Base-by-base conservation (phyloP, 2,329 filamentous ascomycete species). In the Beauveria pseudobassiana region DNA sequence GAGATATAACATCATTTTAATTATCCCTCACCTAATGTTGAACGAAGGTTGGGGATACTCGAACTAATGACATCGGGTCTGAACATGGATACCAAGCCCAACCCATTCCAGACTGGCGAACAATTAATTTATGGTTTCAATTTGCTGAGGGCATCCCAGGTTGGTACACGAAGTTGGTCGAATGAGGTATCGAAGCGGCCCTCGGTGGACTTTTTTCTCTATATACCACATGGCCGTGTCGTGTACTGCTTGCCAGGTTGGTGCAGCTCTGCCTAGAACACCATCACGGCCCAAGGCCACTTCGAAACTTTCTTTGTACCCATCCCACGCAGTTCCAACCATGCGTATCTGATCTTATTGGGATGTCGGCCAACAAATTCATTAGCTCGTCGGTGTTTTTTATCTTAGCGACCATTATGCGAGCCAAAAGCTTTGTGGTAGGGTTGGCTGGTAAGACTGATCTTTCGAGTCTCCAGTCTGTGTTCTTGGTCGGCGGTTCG, bases 271-370 rank as follows among this genome's bases (percentile, higher is more conserved):
- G 6, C 72, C 72, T n/a, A 78, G 59, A 7, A 66, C 69, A 38
- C 70, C 71, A 0, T 59, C 59, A 64, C 76, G 72, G 9, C 61
- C 58, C 55, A 67, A 20, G 9, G 74, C 58, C 5, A 18, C 62
- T 59, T 71, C 63, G 38, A 78, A 63, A 3, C 75, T 76, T 64
- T 80, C 76, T 62, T 62, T 73, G 70, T 3, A 78, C 72, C 77
- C 76, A 80, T 0, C 28, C 63, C 0, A 78, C 73, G 66, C 76
- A 79, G 62, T 78, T 78, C 74, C 76, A 79, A n/a, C 69, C 70
- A 14, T 64, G 59, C 28, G 69, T 63, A 14, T 67, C 64, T 61
- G 68, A 64, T 60, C 71, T 65, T 46, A 76, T 64, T 42, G 72
- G 72, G 1, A 67, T 72, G 18, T 63, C 64, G n/a, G 63, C 59